Evolutionary conservation across 164 flowering plant genomes (phyloP).

Genomic region (Sedum album): DNA sequence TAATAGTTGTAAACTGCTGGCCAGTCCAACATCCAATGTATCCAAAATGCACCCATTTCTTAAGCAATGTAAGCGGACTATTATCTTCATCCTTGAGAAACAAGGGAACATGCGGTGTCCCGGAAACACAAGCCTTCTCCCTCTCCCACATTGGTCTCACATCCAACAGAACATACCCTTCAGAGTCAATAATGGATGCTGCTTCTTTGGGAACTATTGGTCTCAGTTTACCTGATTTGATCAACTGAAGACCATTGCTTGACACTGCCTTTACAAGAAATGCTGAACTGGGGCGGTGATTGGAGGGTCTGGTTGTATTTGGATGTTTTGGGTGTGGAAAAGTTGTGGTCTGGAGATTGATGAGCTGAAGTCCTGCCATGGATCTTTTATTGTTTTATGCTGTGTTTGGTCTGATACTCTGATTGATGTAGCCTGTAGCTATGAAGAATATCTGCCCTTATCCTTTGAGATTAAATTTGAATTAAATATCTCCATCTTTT

Average conservation of each 20-base stretch:
- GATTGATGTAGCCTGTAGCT: not conserved
- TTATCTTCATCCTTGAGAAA: slow-evolving; percentile 63
- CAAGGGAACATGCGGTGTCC: slow-evolving; percentile 77
- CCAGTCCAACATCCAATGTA: slow-evolving; percentile 96
- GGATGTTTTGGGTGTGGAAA: not conserved
- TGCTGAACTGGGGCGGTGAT: not conserved
- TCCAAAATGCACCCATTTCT: slow-evolving; percentile 95
- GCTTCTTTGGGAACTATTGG: slow-evolving; percentile 53
- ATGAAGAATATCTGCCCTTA: not conserved
- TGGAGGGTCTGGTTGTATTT: not conserved
- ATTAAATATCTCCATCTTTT: too few species aligned
- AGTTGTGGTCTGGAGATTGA: not conserved
- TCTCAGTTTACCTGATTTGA: slow-evolving; percentile 50
- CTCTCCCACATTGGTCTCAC: slow-evolving; percentile 84
- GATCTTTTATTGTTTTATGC: not conserved
- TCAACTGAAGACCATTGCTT: slow-evolving; percentile 34
- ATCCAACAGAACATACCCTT: slow-evolving; percentile 58
- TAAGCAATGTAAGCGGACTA: slow-evolving; percentile 54
- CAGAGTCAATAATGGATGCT: slow-evolving; percentile 28
- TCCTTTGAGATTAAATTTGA: not conserved
- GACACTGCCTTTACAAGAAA: slow-evolving; percentile 21
- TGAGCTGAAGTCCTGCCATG: not conserved
- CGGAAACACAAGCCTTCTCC: slow-evolving; percentile 68
- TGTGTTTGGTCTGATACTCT: not conserved
- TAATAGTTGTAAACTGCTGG: slow-evolving; percentile 59